Evolutionary conservation across 768 basidiomycete species (phyloP).

Genomic region (Floccularia luteovirens): DNA sequence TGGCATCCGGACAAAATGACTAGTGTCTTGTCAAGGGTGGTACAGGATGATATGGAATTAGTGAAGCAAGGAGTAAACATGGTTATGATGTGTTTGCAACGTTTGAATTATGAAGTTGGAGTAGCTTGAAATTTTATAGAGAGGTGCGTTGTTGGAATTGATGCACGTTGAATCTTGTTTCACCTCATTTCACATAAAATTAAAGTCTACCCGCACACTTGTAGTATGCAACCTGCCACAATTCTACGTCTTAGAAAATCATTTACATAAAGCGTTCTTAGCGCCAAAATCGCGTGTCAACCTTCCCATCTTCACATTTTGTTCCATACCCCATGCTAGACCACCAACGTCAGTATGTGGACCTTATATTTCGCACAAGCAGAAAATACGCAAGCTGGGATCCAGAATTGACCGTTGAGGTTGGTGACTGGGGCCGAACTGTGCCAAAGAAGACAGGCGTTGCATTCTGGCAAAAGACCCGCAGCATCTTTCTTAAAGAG

Average conservation of each 20-base stretch:
- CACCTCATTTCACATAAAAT: too few species aligned
- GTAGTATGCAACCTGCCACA: too few species aligned
- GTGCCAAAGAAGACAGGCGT: slow-evolving; percentile 9
- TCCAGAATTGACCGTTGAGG: slow-evolving; percentile 18
- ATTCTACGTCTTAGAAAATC: too few species aligned
- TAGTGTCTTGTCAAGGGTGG: slow-evolving; percentile 30
- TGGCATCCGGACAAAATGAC: slow-evolving; percentile 68
- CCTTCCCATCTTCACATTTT: background rate
- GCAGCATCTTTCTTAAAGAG: slow-evolving; percentile 19
- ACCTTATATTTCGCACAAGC: slow-evolving; percentile 19
- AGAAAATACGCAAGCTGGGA: slow-evolving; percentile 23
- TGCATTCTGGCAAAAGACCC: slow-evolving; percentile 15
- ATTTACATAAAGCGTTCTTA: background rate
- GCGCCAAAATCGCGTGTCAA: background rate
- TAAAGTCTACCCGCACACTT: too few species aligned
- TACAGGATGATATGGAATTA: slow-evolving; percentile 31
- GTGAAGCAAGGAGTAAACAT: slow-evolving; percentile 39
- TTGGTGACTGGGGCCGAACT: slow-evolving; percentile 22
- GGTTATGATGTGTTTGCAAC: slow-evolving; percentile 28
- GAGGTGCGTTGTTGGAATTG: too few species aligned
- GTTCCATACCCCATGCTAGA: background rate
- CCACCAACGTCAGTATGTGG: slow-evolving; percentile 18
- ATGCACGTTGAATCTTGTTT: too few species aligned
- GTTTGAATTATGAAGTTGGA: too few species aligned
- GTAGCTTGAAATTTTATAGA: too few species aligned